Conservation (phyloP, 345 rosid genomes). For the Eucalyptus grandis region DNA sequence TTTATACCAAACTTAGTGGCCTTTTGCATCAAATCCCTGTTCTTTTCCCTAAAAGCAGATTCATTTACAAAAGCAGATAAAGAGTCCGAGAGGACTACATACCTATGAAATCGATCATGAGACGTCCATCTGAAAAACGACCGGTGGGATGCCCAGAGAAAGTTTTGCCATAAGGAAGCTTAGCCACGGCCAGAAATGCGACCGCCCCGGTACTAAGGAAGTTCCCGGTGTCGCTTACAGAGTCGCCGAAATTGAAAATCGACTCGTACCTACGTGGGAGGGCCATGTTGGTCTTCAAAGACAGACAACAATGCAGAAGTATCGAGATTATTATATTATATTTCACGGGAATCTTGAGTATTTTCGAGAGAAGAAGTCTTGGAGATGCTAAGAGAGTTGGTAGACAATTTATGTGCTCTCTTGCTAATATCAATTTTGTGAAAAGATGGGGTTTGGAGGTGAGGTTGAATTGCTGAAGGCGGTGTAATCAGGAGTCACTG, state of each 20-base stretch:
- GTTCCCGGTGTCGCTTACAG: slow-evolving; percentile 71
- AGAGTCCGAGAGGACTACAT: background rate
- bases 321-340: no score
- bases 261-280: slow-evolving; percentile 23
- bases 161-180: slow-evolving; percentile 50
- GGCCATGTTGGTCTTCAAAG: no score
- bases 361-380: no score
- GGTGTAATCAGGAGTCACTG: no score
- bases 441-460: no score
- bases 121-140: slow-evolving; percentile 62
- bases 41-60: background rate
- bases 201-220: slow-evolving; percentile 35
- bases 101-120: slow-evolving; percentile 62
- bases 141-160: slow-evolving; percentile 47
- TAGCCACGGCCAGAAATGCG: slow-evolving; percentile 31
- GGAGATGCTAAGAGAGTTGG: no score
- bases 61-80: background rate
- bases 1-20: background rate
- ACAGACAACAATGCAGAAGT: no score
- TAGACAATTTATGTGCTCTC: no score
- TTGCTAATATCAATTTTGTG: no score
- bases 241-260: slow-evolving; percentile 63
- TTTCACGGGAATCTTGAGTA: no score
- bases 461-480: no score
- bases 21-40: background rate